Conservation (phyloP, 2,329 filamentous ascomycete genomes). For the Gremmenia infestans region DNA sequence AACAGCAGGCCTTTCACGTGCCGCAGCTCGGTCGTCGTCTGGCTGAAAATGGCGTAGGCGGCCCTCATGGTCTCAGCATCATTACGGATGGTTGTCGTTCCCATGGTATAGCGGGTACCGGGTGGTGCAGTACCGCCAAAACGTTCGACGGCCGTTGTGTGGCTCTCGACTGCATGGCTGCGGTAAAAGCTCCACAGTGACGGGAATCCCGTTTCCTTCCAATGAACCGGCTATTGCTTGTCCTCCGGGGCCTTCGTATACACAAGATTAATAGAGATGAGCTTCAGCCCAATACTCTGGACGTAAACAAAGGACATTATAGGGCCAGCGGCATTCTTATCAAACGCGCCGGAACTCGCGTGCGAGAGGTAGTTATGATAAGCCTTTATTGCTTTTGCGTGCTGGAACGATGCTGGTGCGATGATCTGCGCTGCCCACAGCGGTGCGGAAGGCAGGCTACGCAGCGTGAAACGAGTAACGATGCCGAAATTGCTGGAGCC, state of each 20-base stretch:
- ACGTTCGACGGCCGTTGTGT: constrained; percentile 1
- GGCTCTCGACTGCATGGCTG: constrained; percentile 6
- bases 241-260: not conserved
- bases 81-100: constrained; percentile 5
- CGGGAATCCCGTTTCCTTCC: constrained; percentile 1
- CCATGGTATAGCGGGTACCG: not conserved
- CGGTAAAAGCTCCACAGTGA: not conserved
- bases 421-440: constrained; percentile 4
- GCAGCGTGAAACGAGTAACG: constrained; percentile 10
- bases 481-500: constrained; percentile 13
- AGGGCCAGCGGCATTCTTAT: constrained; percentile 1
- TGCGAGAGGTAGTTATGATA: constrained; percentile 1
- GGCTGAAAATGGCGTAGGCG: constrained; percentile 9
- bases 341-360: constrained; percentile 7
- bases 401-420: constrained; percentile 1
- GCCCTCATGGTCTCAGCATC: constrained; percentile 8
- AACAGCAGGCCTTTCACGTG: not conserved
- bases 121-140: not conserved
- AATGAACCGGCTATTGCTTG: constrained; percentile 4
- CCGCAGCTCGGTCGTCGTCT: constrained; percentile 2
- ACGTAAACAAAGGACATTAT: constrained; percentile 5
- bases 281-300: constrained; percentile 6
- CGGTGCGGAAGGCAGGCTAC: constrained; percentile 8
- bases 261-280: not conserved
- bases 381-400: not conserved